Conservation (phyloP, 2,329 filamentous ascomycete species). For the Nemania sp. region DNA sequence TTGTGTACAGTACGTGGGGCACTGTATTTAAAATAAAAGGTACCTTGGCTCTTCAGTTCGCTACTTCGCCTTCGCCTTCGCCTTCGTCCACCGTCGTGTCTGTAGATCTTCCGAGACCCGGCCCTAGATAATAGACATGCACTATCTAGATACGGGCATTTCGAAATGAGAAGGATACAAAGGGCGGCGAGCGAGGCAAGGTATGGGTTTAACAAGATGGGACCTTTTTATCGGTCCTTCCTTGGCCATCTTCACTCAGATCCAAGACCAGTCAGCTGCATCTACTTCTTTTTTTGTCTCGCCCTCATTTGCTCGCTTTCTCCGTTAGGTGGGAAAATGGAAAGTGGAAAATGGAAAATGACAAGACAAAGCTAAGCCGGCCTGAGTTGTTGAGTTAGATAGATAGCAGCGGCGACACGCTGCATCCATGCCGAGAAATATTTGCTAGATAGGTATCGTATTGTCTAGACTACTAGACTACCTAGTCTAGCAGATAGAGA, state of each 20-base stretch:
- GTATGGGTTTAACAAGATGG: conserved; percentile 20
- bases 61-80: neutral
- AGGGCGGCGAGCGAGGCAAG: conserved; percentile 28
- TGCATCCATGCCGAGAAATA: neutral
- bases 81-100: neutral
- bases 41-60: neutral
- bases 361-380: neutral
- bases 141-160: conserved; percentile 16
- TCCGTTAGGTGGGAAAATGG: too few species aligned
- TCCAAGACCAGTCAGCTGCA: conserved; percentile 10
- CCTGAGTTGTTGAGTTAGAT: conserved; percentile 8
- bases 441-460: neutral
- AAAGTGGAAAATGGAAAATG: too few species aligned
- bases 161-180: conserved; percentile 22
- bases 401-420: neutral
- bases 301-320: neutral
- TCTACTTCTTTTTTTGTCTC: neutral
- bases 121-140: neutral
- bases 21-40: neutral
- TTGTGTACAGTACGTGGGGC: neutral
- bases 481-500: too few species aligned
- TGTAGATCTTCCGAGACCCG: conserved; percentile 27
- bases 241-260: neutral
- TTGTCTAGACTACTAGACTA: too few species aligned
- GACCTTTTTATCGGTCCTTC: conserved; percentile 22